phyloP scores from a whole-genome alignment of 2,329 filamentous ascomycete genomes.

The Cyphellophora europaea region DNA sequence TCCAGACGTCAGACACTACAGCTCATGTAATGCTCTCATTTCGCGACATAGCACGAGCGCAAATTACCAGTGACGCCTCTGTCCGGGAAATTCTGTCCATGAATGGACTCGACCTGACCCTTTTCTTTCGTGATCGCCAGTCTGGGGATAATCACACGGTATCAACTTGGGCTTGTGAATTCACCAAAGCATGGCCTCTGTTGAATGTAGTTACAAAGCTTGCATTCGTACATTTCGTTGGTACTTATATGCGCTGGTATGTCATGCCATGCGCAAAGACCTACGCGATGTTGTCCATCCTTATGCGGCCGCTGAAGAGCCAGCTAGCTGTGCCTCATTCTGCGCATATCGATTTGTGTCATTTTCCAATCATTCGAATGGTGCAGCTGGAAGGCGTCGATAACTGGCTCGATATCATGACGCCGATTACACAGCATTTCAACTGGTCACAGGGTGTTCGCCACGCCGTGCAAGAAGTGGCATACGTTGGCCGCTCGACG shows the following conservation, averaged over 20 bases:
- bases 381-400: background rate
- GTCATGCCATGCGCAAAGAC: slow-evolving; percentile 5
- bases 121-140: slow-evolving; percentile 5
- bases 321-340: slow-evolving; percentile 4
- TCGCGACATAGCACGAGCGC: slow-evolving; percentile 2
- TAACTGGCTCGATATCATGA: background rate
- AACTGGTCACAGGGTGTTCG: background rate
- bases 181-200: slow-evolving; percentile 3
- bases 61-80: slow-evolving; percentile 1
- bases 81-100: slow-evolving; percentile 4
- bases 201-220: background rate
- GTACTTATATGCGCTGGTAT: slow-evolving; percentile 4
- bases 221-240: slow-evolving; percentile 1
- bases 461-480: background rate
- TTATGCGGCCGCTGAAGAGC: slow-evolving; percentile 5
- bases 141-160: slow-evolving; percentile 5
- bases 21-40: background rate
- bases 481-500: background rate
- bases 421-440: background rate
- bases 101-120: slow-evolving; percentile 3
- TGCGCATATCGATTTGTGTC: slow-evolving; percentile 1
- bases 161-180: slow-evolving; percentile 6
- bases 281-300: slow-evolving; percentile 2
- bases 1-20: too few relatives aligned
- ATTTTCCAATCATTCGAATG: slow-evolving; percentile 1